These are phyloP conservation scores for Trichoderma erinaceum DNA, from an alignment of 495 filamentous ascomycete species.

Conservation along the genomic window DNA sequence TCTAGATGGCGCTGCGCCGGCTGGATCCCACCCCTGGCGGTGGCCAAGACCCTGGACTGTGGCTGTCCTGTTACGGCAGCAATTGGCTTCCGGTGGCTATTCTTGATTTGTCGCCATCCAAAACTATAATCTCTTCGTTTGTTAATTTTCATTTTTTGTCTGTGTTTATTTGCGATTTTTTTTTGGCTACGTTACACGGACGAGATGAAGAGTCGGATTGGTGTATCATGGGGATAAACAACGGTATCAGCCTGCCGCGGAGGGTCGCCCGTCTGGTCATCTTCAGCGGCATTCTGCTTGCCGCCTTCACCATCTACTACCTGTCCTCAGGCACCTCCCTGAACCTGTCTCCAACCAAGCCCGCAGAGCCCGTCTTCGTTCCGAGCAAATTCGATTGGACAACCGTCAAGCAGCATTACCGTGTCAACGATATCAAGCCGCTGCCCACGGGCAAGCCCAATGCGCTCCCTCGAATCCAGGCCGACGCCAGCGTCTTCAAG, in stretches of 20 bases:
- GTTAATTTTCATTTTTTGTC: background rate
- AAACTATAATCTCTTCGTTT: background rate
- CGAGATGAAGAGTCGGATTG: conserved; percentile 4
- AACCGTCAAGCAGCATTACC: conserved; percentile 52
- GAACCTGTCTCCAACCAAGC: background rate
- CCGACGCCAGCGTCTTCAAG: conserved; percentile 49
- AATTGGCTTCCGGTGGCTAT: background rate
- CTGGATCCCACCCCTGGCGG: background rate
- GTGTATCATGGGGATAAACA: conserved; percentile 1
- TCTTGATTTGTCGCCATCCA: background rate
- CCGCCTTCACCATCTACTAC: background rate
- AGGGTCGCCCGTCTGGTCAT: background rate
- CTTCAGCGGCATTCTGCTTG: background rate
- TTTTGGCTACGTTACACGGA: background rate
- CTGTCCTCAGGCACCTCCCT: background rate
- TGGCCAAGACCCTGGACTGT: background rate
- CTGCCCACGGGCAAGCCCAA: conserved; percentile 56
- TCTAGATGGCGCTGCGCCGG: background rate
- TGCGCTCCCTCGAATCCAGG: conserved; percentile 61
- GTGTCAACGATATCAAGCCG: conserved; percentile 51
- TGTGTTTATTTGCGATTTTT: background rate
- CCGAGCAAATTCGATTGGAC: conserved; percentile 48
- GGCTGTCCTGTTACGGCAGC: background rate
- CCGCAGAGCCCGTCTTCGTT: conserved; percentile 20
- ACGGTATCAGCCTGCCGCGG: conserved; percentile 5